phyloP scores from a whole-genome alignment of 768 basidiomycete species.

The Suillus subluteus region DNA sequence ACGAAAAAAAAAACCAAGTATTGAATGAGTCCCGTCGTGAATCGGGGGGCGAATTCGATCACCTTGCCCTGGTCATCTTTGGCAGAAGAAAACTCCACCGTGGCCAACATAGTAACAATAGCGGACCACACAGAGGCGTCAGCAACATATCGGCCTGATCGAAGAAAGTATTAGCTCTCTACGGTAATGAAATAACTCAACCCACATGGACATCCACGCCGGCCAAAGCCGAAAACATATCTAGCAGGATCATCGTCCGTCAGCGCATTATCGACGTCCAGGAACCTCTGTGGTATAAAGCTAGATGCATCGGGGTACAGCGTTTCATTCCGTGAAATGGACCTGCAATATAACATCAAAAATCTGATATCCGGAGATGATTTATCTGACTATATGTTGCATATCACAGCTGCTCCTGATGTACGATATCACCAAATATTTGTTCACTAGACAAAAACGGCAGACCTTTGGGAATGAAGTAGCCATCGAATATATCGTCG shows the following conservation, averaged over 20 bases:
- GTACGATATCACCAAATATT: not conserved
- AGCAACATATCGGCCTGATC: conserved; percentile 10
- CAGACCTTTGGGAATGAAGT: conserved; percentile 30
- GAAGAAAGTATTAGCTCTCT: no score
- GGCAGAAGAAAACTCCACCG: conserved; percentile 4
- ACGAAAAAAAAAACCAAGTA: not conserved
- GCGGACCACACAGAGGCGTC: conserved; percentile 15
- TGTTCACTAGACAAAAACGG: not conserved
- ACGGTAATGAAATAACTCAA: not conserved
- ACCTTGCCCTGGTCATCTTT: conserved; percentile 8
- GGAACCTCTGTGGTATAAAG: conserved; percentile 21
- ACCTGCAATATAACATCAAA: not conserved
- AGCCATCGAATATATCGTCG: conserved; percentile 44
- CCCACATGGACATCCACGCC: conserved; percentile 15
- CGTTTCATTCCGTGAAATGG: conserved; percentile 10
- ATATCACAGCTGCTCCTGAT: conserved; percentile 3
- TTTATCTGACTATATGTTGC: conserved; percentile 2
- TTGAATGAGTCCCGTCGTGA: conserved; percentile 1
- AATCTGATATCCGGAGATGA: not conserved
- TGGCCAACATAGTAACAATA: conserved; percentile 14
- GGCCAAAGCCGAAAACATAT: conserved; percentile 17
- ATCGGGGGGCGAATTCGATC: conserved; percentile 9
- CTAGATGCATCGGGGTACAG: conserved; percentile 13
- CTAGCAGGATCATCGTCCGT: conserved; percentile 14
- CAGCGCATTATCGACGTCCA: conserved; percentile 2